Base-by-base conservation (phyloP, 129 eudicot species). In the Escallonia herrerae region DNA sequence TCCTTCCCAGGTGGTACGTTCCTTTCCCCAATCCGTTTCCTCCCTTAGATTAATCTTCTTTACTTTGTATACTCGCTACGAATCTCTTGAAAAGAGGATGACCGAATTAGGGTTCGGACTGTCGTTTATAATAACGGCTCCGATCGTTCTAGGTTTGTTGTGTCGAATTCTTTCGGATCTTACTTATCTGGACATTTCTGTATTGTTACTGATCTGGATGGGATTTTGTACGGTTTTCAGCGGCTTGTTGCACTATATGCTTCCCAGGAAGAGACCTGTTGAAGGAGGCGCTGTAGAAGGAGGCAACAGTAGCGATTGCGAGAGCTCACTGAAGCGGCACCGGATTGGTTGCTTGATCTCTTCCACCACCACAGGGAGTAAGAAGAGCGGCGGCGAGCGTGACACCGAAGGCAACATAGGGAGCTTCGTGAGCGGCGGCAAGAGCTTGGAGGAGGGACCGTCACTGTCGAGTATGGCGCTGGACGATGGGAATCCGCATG, bases 211-310 rank as follows among this genome's bases (percentile, higher is more conserved):
- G 22, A 58, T 86, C 61, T 63, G 51, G 46, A 82, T 84, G 87
- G 79, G 81, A 67, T 62, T 83, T 81, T 79, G 86, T 63, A 81
- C 79, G 12, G 82, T 40, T 77, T 80, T 85, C n/a, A 71, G 88
- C 82, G 73, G 96, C 47, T 86, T 84, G 64, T 74, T 93, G 77
- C 84, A 81, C 83, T 87, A 81, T 82, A 83, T 93, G 96, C 87
- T 86, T 83, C 95, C 87, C 68, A 86, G 81, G 79, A 88, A 86
- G 90, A 82, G 98, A 82, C 64, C 87, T 65, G 87, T 61, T 70
- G 86, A 77, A 81, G 89, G 75, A 40, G 82, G 58, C 65, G 87
- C 65, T 60, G 69, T 80, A 65, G 81, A 73, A 22, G 79, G 74
- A 12, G 71, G 42, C 15, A 65, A n/a, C 74, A 53, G 65, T 80